Base-by-base conservation (phyloP, 148 eudicot species). In the Pouteria glomerata region DNA sequence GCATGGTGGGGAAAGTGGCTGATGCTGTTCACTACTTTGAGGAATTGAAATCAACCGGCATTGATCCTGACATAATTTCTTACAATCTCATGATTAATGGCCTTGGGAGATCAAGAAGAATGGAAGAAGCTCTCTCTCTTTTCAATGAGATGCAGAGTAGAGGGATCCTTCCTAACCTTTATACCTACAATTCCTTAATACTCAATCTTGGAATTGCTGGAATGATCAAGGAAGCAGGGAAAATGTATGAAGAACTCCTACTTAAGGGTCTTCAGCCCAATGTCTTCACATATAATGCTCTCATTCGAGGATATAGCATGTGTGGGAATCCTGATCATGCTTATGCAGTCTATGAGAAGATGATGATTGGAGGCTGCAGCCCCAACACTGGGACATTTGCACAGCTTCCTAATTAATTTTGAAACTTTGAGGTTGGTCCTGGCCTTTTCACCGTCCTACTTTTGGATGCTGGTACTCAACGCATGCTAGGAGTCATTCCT, bases 11-110 rank as follows among this genome's bases (percentile, higher is more conserved):
- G 62, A 73, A 79, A 57, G 79, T 90, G 23, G 90, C 84, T 65
- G 89, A 88, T 70, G 97, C 98, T 42, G 66, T 83, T 81, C 51
- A 78, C 80, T 95, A 84, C 76, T 91, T 91, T 75, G 86, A 82
- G 79, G 89, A 91, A 77, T 65, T 95, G 35, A 85, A 89, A 74
- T 68, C 72, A 24, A 71, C 82, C 60, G 96, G 96, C 65, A 84
- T 91, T 78, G 96, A 95, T 74, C 98, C 92, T 34, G 98, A 95
- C 80, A 60, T 89, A 64, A 57, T 95, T 24, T 88, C 89, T 37
- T 95, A 89, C 83, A 95, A 95, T 66, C 78, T 88, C 65, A 88
- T 95, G 88, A 91, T 95, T 35, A 86, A 91, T 76, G 97, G 98
- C 41, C 87, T 95, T 73, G 97, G 97, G 14, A 86, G 66, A 81